A percentile compares a stretch with the other conserved stretches of the same genome.
phyloP scores from a whole-genome alignment of 1,284 basidiomycete genomes.

The Boletus mariae region DNA sequence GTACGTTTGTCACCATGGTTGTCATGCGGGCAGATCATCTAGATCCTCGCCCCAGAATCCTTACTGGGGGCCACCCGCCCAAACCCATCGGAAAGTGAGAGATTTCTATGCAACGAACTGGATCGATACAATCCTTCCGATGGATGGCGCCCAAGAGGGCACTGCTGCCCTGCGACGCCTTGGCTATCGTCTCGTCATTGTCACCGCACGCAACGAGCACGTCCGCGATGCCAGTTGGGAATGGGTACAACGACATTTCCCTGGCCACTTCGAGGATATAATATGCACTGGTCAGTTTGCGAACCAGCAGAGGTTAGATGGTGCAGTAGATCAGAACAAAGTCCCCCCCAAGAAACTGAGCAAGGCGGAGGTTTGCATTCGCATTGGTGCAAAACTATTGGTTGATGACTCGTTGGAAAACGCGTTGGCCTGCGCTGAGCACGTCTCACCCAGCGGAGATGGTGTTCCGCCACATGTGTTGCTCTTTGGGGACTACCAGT shows the following conservation, averaged over 20 bases:
- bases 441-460: slow-evolving; percentile 18
- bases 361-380: slow-evolving; percentile 70
- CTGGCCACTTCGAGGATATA: slow-evolving; percentile 62
- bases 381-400: slow-evolving; percentile 59
- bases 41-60: slow-evolving; percentile 46
- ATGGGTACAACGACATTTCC: slow-evolving; percentile 67
- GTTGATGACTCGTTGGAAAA: slow-evolving; percentile 83
- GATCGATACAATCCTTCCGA: slow-evolving; percentile 51
- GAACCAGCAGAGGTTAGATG: slow-evolving; percentile 22
- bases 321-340: slow-evolving; percentile 41
- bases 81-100: slow-evolving; percentile 58
- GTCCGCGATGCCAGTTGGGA: slow-evolving; percentile 58
- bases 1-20: slow-evolving; percentile 42
- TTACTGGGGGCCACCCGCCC: slow-evolving; percentile 65
- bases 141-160: slow-evolving; percentile 65
- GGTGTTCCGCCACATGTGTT: slow-evolving; percentile 48
- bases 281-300: slow-evolving; percentile 77
- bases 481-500: slow-evolving; percentile 74
- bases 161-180: slow-evolving; percentile 52
- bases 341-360: slow-evolving; percentile 53
- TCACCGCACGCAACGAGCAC: slow-evolving; percentile 67
- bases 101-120: slow-evolving; percentile 56
- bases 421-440: slow-evolving; percentile 53
- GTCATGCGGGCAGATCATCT: slow-evolving; percentile 45
- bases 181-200: slow-evolving; percentile 68